Evolutionary conservation across 768 basidiomycete genomes (phyloP), one percentile per base, ranked within the genome.

Genomic region (Botryobasidium botryosum): DNA sequence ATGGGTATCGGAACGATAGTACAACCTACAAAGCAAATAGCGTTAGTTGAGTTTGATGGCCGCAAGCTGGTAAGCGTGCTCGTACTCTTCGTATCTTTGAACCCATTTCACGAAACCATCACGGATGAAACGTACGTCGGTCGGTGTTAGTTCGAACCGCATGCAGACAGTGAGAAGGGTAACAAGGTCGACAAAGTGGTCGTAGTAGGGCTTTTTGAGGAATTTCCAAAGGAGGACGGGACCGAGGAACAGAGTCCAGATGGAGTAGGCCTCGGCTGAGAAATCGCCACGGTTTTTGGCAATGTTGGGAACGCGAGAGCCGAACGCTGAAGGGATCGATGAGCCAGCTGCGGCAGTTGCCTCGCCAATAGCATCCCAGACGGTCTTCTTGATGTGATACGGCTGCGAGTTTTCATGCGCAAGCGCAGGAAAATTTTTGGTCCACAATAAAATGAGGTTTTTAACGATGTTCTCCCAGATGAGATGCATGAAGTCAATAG

Each of bases 401-500:
- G 38, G 17, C 15, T 53, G 53, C 2, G 55, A 59, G 3, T 15
- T 28, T 0, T 57, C 57, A 5, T 54, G 29, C 36, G 65, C 57
- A 2, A 68, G 51, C 5, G 51, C 62, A 50, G 70, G 71, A 57
- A 57, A 69, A 12, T 53, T 47, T 0, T 66, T 65, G 1, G 57
- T 64, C 66, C 67, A 67, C 0, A 67, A 51, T 0, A 45, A n/a
- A 26, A 70, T 51, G 1, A 74, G 57, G 39, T 64, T 67, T 18
- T 51, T 53, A 23, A 68, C 49, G 1, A 68, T 37, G 48, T 72
- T 72, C 48, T 68, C 67, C 51, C 55, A 65, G 20, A 71, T 55
- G 0, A 68, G 57, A 42, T 74, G 70, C 64, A 71, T 70, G 56
- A 69, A 68, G 40, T 73, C 68, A 47, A 64, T 62, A 0, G 68